These are phyloP conservation scores for Trichoderma endophyticum DNA, from an alignment of 2,329 filamentous ascomycete genomes.

Conservation along the genomic window DNA sequence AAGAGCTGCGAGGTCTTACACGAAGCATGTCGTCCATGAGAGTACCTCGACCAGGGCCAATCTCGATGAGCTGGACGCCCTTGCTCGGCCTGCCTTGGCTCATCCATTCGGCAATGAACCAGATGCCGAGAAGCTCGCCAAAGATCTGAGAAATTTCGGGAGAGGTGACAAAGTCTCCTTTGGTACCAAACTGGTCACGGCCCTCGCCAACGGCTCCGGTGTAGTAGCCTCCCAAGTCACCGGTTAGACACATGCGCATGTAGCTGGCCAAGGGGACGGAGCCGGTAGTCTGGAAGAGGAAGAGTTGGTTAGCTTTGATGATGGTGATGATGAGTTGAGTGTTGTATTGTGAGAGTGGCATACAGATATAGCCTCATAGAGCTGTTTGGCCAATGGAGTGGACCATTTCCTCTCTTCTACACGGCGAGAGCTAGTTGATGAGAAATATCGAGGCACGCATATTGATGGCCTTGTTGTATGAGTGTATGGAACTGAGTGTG, in stretches of 20 bases:
- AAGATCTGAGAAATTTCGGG: constrained; percentile 98
- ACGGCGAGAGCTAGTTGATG: constrained; percentile 23
- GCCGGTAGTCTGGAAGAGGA: constrained; percentile 61
- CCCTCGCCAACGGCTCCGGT: constrained; percentile 66
- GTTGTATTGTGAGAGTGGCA: constrained; percentile 32
- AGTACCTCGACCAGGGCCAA: constrained; percentile 90
- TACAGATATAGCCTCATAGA: constrained; percentile 85
- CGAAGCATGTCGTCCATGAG: constrained; percentile 95
- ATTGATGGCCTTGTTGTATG: neutral
- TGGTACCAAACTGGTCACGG: constrained; percentile 84
- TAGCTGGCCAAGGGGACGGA: constrained; percentile 89
- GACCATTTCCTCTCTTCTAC: constrained; percentile 69
- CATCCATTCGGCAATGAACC: constrained; percentile 96
- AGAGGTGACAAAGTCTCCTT: constrained; percentile 94
- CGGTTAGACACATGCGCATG: constrained; percentile 98
- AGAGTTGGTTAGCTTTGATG: neutral
- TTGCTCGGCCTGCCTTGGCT: constrained; percentile 72
- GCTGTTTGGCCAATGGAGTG: constrained; percentile 82
- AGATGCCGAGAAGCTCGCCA: constrained; percentile 88
- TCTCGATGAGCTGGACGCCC: constrained; percentile 85
- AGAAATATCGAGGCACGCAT: constrained; percentile 26
- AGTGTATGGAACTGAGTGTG: neutral
- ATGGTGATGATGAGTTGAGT: neutral
- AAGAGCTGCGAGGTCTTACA: constrained; percentile 47
- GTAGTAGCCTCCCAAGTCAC: constrained; percentile 89